Evolutionary conservation across 2,329 filamentous ascomycete genomes (phyloP).

Genomic region (Neonectria neomacrospora): DNA sequence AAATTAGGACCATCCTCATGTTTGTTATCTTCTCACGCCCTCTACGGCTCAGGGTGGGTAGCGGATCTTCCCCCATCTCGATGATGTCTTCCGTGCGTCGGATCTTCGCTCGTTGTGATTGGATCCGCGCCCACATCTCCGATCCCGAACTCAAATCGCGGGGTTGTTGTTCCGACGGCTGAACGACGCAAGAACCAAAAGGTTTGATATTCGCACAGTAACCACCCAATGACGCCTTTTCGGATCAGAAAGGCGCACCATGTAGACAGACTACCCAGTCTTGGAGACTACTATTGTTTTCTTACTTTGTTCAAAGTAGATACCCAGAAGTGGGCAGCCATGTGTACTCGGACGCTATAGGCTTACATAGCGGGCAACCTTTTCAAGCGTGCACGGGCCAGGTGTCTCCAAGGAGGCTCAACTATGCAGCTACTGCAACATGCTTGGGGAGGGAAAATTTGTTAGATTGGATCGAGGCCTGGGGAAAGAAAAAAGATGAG

Average conservation of each 20-base stretch:
- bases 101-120: constrained; percentile 14
- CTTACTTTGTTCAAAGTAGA: neutral
- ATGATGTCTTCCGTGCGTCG: constrained; percentile 7
- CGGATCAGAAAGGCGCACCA: neutral
- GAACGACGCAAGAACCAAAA: neutral
- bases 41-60: constrained; percentile 10
- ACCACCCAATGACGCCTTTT: neutral
- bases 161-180: constrained; percentile 16
- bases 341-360: neutral
- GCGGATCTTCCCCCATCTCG: constrained; percentile 15
- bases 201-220: neutral
- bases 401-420: neutral
- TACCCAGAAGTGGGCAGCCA: neutral
- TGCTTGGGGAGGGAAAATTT: constrained; percentile 4
- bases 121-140: neutral
- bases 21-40: constrained; percentile 16
- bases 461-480: neutral
- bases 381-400: constrained; percentile 1
- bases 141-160: constrained; percentile 13
- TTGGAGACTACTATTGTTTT: neutral
- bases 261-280: neutral
- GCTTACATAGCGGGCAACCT: neutral
- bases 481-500: constrained; percentile 19
- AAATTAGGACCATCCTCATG: neutral
- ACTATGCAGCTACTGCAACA: neutral